Base-by-base conservation (phyloP, 768 basidiomycete genomes). In the Crepidotus variabilis region DNA sequence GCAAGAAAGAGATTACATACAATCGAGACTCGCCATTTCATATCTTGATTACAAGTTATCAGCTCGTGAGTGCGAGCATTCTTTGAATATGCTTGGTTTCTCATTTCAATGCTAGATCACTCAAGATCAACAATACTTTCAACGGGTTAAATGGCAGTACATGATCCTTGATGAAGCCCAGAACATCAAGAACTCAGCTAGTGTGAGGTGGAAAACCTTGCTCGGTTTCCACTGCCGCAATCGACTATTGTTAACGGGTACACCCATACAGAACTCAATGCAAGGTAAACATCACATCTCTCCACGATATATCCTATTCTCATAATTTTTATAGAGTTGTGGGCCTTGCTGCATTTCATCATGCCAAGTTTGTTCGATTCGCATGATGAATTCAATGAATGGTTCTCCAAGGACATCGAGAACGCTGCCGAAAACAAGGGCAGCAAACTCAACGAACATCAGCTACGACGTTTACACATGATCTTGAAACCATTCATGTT, bases 131-230 rank as follows among this genome's bases (percentile, higher is more conserved):
- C 92, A 98, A 63, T 97, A 99, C 73, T 96, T 99, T 74, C 92
- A 97, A 67, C 84, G 91, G 36, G 88, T 98, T 60, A 96, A 94
- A 66, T 99, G 97, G 97, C 97, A 99, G 72, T 99, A 98, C 69
- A 98, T 98, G 96, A 85, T 99, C 57, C 79, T 99, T n/a, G 97
- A 99, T 65, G 97, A 99, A 72, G 97, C 97, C 1, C 97, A 99
- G 72, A 98, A 98, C 55, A 98, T 99, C 80, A 99, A 99, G 79
- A 96, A 94, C 66, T 94, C 97, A 21, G 85, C 92, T 21, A 94
- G 91, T 71, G 90, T 92, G 8, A 82, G 97, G 45, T 99, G 97
- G 97, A 98, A 98, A 72, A 96, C 95, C 0, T 77, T 98, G 16
- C 84, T 99, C 47, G 90, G 93, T 16, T 94, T 98, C 71, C 92